These are phyloP conservation scores for Botrytis galanthina DNA, from an alignment of 2,329 filamentous ascomycete species.

Conservation along the genomic window DNA sequence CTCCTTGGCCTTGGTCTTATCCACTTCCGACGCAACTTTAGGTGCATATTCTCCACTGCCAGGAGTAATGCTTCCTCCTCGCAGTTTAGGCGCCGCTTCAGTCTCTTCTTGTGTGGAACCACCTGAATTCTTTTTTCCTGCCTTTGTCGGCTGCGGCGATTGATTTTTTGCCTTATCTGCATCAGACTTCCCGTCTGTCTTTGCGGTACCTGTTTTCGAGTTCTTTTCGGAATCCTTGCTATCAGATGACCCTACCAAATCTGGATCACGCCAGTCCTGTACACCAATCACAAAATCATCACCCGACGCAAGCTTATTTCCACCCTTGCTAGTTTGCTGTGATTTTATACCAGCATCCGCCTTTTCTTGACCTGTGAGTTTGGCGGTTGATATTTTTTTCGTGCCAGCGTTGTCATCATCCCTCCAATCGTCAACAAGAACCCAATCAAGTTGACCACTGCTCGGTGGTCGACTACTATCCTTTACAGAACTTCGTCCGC, in stretches of 20 bases:
- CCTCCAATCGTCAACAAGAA: slow-evolving; percentile 64
- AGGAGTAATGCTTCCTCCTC: slow-evolving; percentile 67
- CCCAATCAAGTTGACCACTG: slow-evolving; percentile 74
- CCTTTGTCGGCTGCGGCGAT: slow-evolving; percentile 25
- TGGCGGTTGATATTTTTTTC: slow-evolving; percentile 41
- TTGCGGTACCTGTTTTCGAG: slow-evolving; percentile 27
- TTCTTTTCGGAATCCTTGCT: slow-evolving; percentile 38
- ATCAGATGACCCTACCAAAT: slow-evolving; percentile 52
- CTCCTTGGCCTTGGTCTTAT: slow-evolving; percentile 32
- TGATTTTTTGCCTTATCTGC: slow-evolving; percentile 28
- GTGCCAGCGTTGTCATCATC: slow-evolving; percentile 48
- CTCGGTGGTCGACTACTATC: slow-evolving; percentile 65
- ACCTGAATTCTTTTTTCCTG: slow-evolving; percentile 33
- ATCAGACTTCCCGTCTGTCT: slow-evolving; percentile 35
- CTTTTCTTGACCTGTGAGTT: slow-evolving; percentile 42
- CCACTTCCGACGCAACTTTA: slow-evolving; percentile 25
- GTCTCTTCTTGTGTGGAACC: slow-evolving; percentile 36
- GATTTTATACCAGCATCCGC: slow-evolving; percentile 35
- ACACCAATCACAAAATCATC: slow-evolving; percentile 80
- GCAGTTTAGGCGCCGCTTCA: slow-evolving; percentile 41
- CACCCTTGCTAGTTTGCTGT: slow-evolving; percentile 26
- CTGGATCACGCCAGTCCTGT: slow-evolving; percentile 82
- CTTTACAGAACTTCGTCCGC: slow-evolving; percentile 36
- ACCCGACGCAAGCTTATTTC: slow-evolving; percentile 31
- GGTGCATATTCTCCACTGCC: slow-evolving; percentile 67